Evolutionary conservation across 257 asterid species (phyloP).

Genomic region (Leonotis leonurus): DNA sequence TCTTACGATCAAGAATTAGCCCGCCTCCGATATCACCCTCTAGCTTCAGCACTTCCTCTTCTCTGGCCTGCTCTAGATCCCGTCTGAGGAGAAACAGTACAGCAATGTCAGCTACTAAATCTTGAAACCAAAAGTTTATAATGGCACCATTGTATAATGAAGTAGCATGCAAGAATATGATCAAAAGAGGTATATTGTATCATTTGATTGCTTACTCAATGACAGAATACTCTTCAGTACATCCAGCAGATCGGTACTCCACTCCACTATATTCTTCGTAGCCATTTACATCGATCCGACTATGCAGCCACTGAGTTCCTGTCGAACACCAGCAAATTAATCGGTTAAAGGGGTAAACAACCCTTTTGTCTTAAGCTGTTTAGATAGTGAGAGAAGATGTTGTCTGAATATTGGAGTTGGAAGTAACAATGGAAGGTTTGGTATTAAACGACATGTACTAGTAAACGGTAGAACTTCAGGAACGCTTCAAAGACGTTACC

Average conservation of each 20-base stretch:
- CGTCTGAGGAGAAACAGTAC: slow-evolving; percentile 30
- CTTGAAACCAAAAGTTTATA: neutral
- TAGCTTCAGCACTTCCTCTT: slow-evolving; percentile 47
- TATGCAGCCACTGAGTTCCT: slow-evolving; percentile 96
- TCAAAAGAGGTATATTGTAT: neutral
- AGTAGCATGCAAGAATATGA: slow-evolving; percentile 3
- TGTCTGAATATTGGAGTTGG: too few relatives aligned
- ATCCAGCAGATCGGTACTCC: slow-evolving; percentile 80
- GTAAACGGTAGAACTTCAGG: neutral
- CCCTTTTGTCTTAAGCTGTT: too few relatives aligned
- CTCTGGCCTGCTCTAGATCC: slow-evolving; percentile 68
- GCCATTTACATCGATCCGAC: slow-evolving; percentile 66
- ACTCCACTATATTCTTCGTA: slow-evolving; percentile 82
- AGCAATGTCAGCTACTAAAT: neutral
- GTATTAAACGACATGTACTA: neutral
- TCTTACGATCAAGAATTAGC: slow-evolving; percentile 45
- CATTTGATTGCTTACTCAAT: slow-evolving; percentile 41
- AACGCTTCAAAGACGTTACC: slow-evolving; percentile 30
- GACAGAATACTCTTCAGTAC: slow-evolving; percentile 73
- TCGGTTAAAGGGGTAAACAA: too few relatives aligned
- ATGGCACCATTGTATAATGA: too few relatives aligned
- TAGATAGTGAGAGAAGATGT: too few relatives aligned
- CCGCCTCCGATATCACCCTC: slow-evolving; percentile 93
- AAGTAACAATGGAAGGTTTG: neutral
- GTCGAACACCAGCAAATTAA: slow-evolving; percentile 10